phyloP scores from a whole-genome alignment of 352 stramenopile genomes.

The Globisporangium echinulatum region DNA sequence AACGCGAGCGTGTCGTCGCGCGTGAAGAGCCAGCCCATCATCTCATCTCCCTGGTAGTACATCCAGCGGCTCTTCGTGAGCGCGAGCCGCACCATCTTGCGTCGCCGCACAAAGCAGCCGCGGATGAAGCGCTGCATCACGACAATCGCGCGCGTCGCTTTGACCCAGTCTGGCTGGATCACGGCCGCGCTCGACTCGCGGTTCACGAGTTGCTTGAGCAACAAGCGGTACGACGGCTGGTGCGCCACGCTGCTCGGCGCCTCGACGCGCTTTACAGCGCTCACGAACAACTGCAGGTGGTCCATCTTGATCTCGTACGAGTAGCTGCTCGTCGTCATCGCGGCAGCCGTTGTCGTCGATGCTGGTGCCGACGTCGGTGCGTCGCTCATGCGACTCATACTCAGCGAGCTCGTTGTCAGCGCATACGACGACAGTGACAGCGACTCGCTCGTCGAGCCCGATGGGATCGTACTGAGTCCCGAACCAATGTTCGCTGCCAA shows the following conservation, averaged over 20 bases:
- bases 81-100: conserved; percentile 54
- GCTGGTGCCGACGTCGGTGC: background rate
- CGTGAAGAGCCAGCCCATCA: conserved; percentile 81
- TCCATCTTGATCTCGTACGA: conserved; percentile 72
- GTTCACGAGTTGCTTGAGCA: conserved; percentile 74
- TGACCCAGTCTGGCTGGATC: conserved; percentile 58
- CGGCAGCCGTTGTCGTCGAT: background rate
- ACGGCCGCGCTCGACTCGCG: conserved; percentile 35
- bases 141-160: conserved; percentile 64
- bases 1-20: conserved; percentile 81
- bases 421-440: conserved; percentile 8
- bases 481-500: conserved; percentile 14
- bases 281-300: conserved; percentile 65
- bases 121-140: conserved; percentile 79
- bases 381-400: conserved; percentile 21
- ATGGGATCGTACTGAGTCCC: conserved; percentile 15
- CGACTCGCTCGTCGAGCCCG: conserved; percentile 4
- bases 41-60: conserved; percentile 49
- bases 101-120: conserved; percentile 58
- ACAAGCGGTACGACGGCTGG: conserved; percentile 62
- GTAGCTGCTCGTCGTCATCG: conserved; percentile 33
- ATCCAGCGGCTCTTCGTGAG: conserved; percentile 50
- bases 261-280: conserved; percentile 32
- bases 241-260: conserved; percentile 19
- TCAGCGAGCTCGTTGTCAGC: conserved; percentile 9